Evolutionary conservation across 352 stramenopile species (phyloP), one percentile per base, ranked within the genome.

Genomic region (Phytophthora sojae): DNA sequence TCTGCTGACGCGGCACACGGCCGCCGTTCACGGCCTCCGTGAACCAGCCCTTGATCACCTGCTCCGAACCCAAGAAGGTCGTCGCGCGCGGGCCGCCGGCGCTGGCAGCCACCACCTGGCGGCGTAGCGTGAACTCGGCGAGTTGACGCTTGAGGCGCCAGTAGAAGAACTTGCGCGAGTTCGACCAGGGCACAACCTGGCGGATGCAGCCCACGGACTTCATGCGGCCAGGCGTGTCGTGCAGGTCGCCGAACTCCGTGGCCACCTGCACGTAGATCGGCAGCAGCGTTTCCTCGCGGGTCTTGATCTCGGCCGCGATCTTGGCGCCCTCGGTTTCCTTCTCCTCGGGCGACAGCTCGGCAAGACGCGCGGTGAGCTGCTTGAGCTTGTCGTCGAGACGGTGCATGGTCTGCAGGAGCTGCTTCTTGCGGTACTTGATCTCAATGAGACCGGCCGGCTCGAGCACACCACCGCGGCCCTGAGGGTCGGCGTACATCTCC

Each of bases 201-300:
- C 98, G 86, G 85, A 99, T 99, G 49, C 99, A 99, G 68, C 94
- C 94, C 78, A 99, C 99, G 45, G 98, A 97, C 81, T 99, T 97
- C 98, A 99, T 99, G 60, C 98, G 92, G n/a, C 98, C 98, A 35
- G 98, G 98, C 54, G 97, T 99, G 80, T 99, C 98, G 85, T 99
- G 98, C 37, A 99, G 86, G 76, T 99, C 98, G 30, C 97, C 99
- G 79, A 99, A 99, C 80, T 99, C 96, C 26, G 99, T 99, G 30
- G 98, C 93, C 69, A 99, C 96, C 85, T 99, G 96, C 21, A 98
- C 85, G 74, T 99, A 99, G 29, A 99, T 95, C 32, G 97, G 97
- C 68, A 99, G 76, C 21, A 99, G 80, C 55, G 89, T 79, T 55
- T 97, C 83, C 80, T 99, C 97, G 64, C 98, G 87, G 21, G 79